phyloP scores from a whole-genome alignment of 345 rosid species.

The Schrenkiella parvula region DNA sequence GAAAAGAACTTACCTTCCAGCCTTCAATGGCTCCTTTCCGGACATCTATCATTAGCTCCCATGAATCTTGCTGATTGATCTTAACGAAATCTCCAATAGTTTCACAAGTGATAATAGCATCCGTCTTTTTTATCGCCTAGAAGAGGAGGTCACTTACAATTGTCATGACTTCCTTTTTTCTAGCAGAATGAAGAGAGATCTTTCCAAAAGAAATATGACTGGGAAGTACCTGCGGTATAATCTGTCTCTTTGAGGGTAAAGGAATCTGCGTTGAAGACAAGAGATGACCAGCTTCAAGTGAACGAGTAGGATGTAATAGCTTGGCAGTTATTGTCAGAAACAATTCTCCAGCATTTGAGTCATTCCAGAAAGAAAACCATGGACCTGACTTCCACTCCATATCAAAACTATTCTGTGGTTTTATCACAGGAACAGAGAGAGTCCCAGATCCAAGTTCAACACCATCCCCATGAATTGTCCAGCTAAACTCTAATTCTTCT shows the following conservation, averaged over 20 bases:
- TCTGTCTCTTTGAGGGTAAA: slow-evolving; percentile 57
- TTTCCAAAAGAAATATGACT: slow-evolving; percentile 9
- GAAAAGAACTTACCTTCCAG: slow-evolving; percentile 67
- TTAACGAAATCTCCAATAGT: slow-evolving; percentile 49
- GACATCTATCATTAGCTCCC: slow-evolving; percentile 69
- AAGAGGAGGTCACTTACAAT: slow-evolving; percentile 1
- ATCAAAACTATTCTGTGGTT: slow-evolving; percentile 62
- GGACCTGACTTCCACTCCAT: slow-evolving; percentile 75
- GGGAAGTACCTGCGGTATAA: slow-evolving; percentile 56
- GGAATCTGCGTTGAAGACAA: slow-evolving; percentile 75
- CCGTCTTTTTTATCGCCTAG: slow-evolving; percentile 54
- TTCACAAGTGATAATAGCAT: slow-evolving; percentile 44
- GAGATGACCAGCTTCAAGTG: slow-evolving; percentile 81
- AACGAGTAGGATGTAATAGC: slow-evolving; percentile 58
- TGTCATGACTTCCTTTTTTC: slow-evolving; percentile 10
- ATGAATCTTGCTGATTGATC: slow-evolving; percentile 48
- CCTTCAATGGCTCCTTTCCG: slow-evolving; percentile 60
- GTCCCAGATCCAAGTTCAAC: slow-evolving; percentile 62
- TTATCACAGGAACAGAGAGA: slow-evolving; percentile 58
- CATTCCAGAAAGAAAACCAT: slow-evolving; percentile 71
- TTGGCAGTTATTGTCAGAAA: slow-evolving; percentile 58
- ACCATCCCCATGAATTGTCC: slow-evolving; percentile 78
- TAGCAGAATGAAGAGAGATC: not conserved
- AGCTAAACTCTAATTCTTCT: slow-evolving; percentile 61
- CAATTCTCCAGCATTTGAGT: slow-evolving; percentile 58